A percentile compares a stretch with the other conserved stretches of the same genome.
Evolutionary conservation across 306 rosid species (phyloP).

Genomic region (Carpinus viminea): DNA sequence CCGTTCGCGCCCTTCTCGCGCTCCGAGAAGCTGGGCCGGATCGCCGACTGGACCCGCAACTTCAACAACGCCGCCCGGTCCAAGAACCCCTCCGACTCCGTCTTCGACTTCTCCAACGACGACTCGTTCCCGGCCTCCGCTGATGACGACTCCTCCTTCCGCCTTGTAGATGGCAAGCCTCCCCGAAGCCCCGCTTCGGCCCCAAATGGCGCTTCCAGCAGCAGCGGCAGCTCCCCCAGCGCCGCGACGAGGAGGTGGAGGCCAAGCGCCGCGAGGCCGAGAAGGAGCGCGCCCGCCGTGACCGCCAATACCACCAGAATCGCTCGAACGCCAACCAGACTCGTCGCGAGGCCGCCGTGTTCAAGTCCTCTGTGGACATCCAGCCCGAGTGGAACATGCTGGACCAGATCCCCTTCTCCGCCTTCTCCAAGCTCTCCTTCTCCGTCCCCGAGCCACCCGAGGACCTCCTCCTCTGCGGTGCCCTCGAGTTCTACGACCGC

Average conservation of each 20-base stretch:
- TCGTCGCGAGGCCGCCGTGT: constrained; percentile 89
- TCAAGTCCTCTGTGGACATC: constrained; percentile 83
- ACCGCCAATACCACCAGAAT: constrained; percentile 71
- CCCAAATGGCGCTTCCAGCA: constrained; percentile 90
- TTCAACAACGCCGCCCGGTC: too few relatives aligned
- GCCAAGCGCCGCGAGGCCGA: constrained; percentile 72
- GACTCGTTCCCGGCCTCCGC: constrained; percentile 63
- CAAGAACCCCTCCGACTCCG: too few relatives aligned
- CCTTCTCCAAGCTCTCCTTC: too few relatives aligned
- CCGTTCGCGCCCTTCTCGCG: too few relatives aligned
- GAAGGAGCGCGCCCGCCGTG: constrained; percentile 80
- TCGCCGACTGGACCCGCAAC: too few relatives aligned
- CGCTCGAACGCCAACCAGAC: constrained; percentile 44
- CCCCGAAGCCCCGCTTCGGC: constrained; percentile 89
- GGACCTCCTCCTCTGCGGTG: too few relatives aligned
- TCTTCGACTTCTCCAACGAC: constrained; percentile 26
- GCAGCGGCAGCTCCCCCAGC: constrained; percentile 80
- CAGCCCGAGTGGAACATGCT: constrained; percentile 98
- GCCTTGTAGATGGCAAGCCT: constrained; percentile 86
- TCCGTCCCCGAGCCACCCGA: constrained; percentile 24
- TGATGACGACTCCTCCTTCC: constrained; percentile 69
- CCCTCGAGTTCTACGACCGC: too few relatives aligned
- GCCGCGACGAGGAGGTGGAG: constrained; percentile 96
- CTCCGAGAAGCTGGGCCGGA: too few relatives aligned
- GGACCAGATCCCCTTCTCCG: constrained; percentile 85